Evolutionary conservation across 805 yeast species (phyloP).

Genomic region (Monosporozyma siamensis): DNA sequence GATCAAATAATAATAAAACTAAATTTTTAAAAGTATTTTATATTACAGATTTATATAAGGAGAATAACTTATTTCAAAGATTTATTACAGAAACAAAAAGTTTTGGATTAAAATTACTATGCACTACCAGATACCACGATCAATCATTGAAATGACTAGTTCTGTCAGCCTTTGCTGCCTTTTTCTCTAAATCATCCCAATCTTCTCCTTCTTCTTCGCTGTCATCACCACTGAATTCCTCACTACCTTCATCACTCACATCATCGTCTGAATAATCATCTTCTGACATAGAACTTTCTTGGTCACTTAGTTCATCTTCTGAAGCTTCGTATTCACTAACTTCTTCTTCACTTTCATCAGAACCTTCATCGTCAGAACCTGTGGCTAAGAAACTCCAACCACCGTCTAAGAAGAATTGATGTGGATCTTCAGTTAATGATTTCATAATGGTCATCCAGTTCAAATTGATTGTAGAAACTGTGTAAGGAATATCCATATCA

Average conservation of each 20-base stretch:
- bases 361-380: slow-evolving; percentile 70
- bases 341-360: slow-evolving; percentile 63
- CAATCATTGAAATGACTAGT: slow-evolving; percentile 22
- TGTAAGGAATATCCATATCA: slow-evolving; percentile 92
- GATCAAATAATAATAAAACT: background rate
- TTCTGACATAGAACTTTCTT: slow-evolving; percentile 33
- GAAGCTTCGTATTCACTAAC: slow-evolving; percentile 37
- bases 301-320: slow-evolving; percentile 37
- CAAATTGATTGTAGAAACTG: slow-evolving; percentile 91
- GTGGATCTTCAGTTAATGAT: slow-evolving; percentile 84
- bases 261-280: slow-evolving; percentile 32
- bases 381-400: slow-evolving; percentile 95
- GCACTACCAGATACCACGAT: too few relatives aligned
- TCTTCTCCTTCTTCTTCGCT: slow-evolving; percentile 33
- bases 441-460: slow-evolving; percentile 96
- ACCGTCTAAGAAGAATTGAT: slow-evolving; percentile 86
- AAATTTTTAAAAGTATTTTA: background rate
- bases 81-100: too few relatives aligned
- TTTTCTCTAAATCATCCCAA: slow-evolving; percentile 33
- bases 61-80: background rate
- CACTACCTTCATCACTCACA: slow-evolving; percentile 28
- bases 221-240: slow-evolving; percentile 21
- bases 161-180: slow-evolving; percentile 34
- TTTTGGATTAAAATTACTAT: too few relatives aligned
- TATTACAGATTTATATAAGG: background rate